Percentiles rank a stretch among this genome's conserved stretches.
These are phyloP conservation scores for Lachnellula hyalina DNA, from an alignment of 2,329 filamentous ascomycete genomes.

Conservation along the genomic window DNA sequence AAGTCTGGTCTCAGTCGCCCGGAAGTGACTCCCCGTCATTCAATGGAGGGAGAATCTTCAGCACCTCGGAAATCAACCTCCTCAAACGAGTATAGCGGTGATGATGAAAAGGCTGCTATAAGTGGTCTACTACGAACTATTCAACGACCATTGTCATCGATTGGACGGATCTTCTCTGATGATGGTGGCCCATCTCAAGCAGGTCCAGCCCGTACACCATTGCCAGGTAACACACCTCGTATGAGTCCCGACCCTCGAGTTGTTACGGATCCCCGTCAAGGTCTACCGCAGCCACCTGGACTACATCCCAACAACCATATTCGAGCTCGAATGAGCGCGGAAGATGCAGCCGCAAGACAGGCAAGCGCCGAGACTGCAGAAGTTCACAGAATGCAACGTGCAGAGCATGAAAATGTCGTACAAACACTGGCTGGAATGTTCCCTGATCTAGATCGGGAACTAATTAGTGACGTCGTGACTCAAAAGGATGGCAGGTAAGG, in stretches of 20 bases:
- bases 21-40: slow-evolving; percentile 55
- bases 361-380: slow-evolving; percentile 87
- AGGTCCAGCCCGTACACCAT: slow-evolving; percentile 39
- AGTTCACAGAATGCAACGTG: slow-evolving; percentile 72
- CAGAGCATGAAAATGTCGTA: slow-evolving; percentile 85
- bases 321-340: slow-evolving; percentile 52
- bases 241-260: slow-evolving; percentile 27
- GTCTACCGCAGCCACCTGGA: slow-evolving; percentile 18
- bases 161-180: slow-evolving; percentile 91
- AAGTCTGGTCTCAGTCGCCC: slow-evolving; percentile 46
- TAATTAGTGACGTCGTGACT: slow-evolving; percentile 95
- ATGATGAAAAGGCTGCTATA: slow-evolving; percentile 76
- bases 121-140: slow-evolving; percentile 83
- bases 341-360: slow-evolving; percentile 85
- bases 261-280: slow-evolving; percentile 22
- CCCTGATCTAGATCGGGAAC: slow-evolving; percentile 84
- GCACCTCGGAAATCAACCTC: slow-evolving; percentile 49
- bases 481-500: slow-evolving; percentile 89
- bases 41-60: slow-evolving; percentile 54
- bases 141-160: slow-evolving; percentile 82
- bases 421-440: slow-evolving; percentile 97
- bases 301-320: slow-evolving; percentile 12
- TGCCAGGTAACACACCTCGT: slow-evolving; percentile 38
- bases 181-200: slow-evolving; percentile 36
- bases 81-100: slow-evolving; percentile 47